phyloP scores from a whole-genome alignment of 768 basidiomycete genomes.

The Lactarius tabidus region DNA sequence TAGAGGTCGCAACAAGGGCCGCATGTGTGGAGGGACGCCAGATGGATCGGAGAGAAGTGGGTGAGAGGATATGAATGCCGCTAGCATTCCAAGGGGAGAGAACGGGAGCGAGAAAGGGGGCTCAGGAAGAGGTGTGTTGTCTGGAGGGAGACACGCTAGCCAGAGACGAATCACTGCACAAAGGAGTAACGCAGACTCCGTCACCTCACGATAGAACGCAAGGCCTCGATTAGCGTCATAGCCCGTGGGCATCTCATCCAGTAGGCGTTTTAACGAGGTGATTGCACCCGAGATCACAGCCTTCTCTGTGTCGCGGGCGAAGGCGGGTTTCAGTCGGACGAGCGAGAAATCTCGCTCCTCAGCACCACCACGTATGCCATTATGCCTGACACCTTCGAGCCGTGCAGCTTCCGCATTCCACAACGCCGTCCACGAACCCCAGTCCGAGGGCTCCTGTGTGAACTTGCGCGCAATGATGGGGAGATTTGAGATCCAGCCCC shows the following conservation, averaged over 20 bases:
- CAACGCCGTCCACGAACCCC: conserved; percentile 35
- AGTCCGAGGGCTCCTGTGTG: conserved; percentile 29
- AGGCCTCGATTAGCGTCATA: conserved; percentile 14
- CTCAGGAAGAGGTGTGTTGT: conserved; percentile 37
- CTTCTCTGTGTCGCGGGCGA: conserved; percentile 35
- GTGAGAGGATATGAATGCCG: conserved; percentile 47
- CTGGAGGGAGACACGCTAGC: conserved; percentile 55
- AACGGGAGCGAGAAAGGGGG: conserved; percentile 66
- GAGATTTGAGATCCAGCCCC: conserved; percentile 67
- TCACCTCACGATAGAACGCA: conserved; percentile 32
- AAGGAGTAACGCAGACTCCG: conserved; percentile 38
- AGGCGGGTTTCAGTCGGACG: conserved; percentile 37
- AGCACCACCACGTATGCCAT: conserved; percentile 63
- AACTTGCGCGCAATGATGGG: conserved; percentile 39
- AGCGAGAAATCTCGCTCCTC: conserved; percentile 47
- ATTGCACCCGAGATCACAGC: conserved; percentile 28
- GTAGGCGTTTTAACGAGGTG: conserved; percentile 21
- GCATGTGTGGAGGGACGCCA: conserved; percentile 31
- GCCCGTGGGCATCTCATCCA: conserved; percentile 21
- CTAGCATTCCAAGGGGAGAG: conserved; percentile 48
- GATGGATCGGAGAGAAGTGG: conserved; percentile 44
- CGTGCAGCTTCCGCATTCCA: conserved; percentile 61
- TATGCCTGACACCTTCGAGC: conserved; percentile 74
- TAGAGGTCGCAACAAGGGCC: conserved; percentile 46
- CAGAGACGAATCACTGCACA: conserved; percentile 56